These are phyloP conservation scores for Asterochloris erici DNA, from an alignment of 139 green algal species.

Conservation along the genomic window DNA sequence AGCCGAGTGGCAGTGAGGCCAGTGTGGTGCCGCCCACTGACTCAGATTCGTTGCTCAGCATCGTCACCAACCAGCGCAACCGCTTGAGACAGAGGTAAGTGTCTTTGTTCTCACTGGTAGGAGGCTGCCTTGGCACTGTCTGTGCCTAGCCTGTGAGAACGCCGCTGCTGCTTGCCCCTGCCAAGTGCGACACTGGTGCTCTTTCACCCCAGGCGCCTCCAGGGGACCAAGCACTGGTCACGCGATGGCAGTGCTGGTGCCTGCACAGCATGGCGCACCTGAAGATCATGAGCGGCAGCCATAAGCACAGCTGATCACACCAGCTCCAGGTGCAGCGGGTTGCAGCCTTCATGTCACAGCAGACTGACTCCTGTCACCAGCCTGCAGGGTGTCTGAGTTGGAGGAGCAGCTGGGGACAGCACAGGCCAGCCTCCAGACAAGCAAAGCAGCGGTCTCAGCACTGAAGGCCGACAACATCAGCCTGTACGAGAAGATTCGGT, in stretches of 20 bases:
- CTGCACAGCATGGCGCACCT: no score
- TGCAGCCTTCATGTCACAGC: neutral
- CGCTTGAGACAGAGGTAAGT: constrained; percentile 36
- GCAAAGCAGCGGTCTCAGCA: constrained; percentile 11
- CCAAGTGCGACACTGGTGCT: no score
- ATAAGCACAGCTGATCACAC: no score
- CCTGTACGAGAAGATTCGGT: constrained; percentile 54
- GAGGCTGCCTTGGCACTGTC: neutral
- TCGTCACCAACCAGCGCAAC: constrained; percentile 46
- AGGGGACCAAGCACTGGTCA: no score
- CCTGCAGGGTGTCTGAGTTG: constrained; percentile 14
- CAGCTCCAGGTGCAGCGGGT: no score
- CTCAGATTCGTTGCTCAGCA: constrained; percentile 35
- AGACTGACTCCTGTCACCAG: constrained; percentile 20
- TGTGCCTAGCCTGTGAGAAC: no score
- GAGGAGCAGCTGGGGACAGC: constrained; percentile 22
- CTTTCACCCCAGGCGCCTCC: no score
- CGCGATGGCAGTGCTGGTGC: no score
- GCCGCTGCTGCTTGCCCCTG: no score
- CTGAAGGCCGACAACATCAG: constrained; percentile 37
- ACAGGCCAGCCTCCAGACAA: neutral
- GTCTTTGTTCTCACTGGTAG: neutral
- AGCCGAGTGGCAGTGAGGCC: neutral
- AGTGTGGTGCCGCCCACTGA: neutral
- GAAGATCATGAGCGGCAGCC: no score